Evolutionary conservation across 2,329 filamentous ascomycete species (phyloP), one percentile per base, ranked within the genome.

Genomic region (Colletotrichum echinochloae): DNA sequence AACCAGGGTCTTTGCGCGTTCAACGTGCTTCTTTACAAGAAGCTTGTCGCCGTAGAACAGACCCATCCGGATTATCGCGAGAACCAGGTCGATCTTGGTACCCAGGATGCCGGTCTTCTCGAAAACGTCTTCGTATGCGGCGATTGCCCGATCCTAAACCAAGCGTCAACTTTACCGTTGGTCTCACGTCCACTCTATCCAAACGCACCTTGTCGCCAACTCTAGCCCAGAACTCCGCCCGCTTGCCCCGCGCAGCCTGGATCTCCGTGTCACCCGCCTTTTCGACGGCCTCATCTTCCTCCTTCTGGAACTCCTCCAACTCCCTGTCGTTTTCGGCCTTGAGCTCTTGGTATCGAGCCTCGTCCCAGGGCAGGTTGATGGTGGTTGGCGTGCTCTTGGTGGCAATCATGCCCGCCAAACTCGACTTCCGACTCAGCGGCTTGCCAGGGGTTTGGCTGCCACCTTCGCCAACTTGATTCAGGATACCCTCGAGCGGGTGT

Each of bases 91-190:
- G 81, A 99, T 99, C 86, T 98, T 98, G 75, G 93, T 95, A 76
- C 95, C 96, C 72, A 99, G 88, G 76, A 98, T 94, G 73, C 95
- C 93, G n/a, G 94, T 98, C 87, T 98, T 98, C 80, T 98, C 95
- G 76, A 98, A 94, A 65, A 98, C 89, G 77, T 91, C 91, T 86
- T 99, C 96, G 84, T 95, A 97, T 64, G 93, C 92, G 69, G 94
- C 90, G 77, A 98, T 93, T 26, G 96, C 94, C 87, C 96, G 96
- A 81, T 99, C 96, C 94, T 97, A 78, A 66, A 68, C 20, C 18
- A 30, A 30, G 1, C 26, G 73, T 77, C 70, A 79, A 64, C 14
- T 5, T 28, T 46, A 2, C 5, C 11, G 5, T 11, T 26, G 61
- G 14, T 30, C 37, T 12, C 8, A 9, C 33, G 23, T 12, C 8